Conservation (phyloP, 2,329 filamentous ascomycete genomes). For the Fusarium metavorans region DNA sequence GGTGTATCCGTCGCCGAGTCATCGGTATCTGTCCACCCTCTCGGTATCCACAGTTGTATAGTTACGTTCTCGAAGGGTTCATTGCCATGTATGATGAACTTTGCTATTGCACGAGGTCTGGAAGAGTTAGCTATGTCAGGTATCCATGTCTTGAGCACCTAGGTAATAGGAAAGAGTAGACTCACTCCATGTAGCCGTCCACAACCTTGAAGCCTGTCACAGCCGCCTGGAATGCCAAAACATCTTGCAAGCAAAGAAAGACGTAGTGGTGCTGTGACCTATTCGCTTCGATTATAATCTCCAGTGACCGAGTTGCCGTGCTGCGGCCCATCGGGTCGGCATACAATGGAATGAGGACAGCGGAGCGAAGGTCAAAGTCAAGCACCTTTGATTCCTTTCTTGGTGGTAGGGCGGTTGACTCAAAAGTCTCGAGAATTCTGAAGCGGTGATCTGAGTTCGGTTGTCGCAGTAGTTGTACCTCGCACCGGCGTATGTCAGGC, state of each 20-base stretch:
- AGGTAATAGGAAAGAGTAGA: neutral
- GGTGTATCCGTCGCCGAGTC: neutral
- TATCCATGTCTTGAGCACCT: neutral
- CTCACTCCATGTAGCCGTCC: neutral
- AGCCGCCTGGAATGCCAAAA: neutral
- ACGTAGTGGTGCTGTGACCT: neutral
- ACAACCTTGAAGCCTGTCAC: neutral
- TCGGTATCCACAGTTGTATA: neutral
- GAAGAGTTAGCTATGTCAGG: neutral
- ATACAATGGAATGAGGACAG: neutral
- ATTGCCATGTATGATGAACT: neutral
- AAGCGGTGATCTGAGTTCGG: neutral
- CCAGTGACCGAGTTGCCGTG: neutral
- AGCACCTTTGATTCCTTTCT: neutral
- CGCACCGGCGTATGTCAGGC: neutral
- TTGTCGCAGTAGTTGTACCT: neutral
- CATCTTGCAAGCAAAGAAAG: neutral
- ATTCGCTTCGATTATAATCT: neutral
- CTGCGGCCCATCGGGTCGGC: neutral
- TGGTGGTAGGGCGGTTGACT: neutral
- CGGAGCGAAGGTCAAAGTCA: neutral
- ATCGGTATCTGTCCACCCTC: neutral
- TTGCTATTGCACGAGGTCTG: neutral
- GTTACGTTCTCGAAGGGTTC: neutral
- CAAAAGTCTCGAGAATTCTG: neutral